Evolutionary conservation across 148 eudicot genomes (phyloP).

Genomic region (Vaccinium macrocarpon): DNA sequence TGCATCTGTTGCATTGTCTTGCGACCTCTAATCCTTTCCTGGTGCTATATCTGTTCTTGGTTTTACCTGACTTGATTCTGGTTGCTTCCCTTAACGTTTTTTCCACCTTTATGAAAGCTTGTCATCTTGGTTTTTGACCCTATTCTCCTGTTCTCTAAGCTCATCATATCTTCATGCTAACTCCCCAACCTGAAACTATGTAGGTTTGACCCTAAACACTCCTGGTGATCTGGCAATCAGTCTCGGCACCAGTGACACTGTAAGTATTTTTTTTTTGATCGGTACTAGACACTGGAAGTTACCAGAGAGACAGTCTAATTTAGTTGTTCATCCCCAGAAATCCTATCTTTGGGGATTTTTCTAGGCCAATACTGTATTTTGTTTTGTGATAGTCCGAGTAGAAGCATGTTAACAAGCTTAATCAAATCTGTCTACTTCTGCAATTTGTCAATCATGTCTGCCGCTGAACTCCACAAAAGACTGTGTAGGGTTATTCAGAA

Average conservation of each 20-base stretch:
- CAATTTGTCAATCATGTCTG: background rate
- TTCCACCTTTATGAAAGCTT: background rate
- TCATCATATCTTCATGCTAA: conserved; percentile 2
- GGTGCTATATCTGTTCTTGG: background rate
- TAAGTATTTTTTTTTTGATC: conserved; percentile 33
- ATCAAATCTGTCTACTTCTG: background rate
- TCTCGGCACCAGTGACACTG: conserved; percentile 98
- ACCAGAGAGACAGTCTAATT: background rate
- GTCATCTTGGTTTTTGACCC: background rate
- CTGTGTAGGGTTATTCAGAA: background rate
- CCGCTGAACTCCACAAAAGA: background rate
- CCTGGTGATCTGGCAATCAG: conserved; percentile 96
- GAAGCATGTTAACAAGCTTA: background rate
- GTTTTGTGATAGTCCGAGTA: background rate
- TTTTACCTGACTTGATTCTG: background rate
- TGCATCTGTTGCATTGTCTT: conserved; percentile 6
- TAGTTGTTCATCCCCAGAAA: background rate
- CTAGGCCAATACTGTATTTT: background rate
- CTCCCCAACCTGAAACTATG: background rate
- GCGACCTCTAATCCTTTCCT: background rate
- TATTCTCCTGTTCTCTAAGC: background rate
- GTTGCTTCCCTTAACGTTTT: background rate
- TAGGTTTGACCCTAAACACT: conserved; percentile 84
- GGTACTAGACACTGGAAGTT: conserved; percentile 95
- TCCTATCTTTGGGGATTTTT: background rate